phyloP scores from a whole-genome alignment of 2,329 filamentous ascomycete genomes.

The Dendryphion nanum region DNA sequence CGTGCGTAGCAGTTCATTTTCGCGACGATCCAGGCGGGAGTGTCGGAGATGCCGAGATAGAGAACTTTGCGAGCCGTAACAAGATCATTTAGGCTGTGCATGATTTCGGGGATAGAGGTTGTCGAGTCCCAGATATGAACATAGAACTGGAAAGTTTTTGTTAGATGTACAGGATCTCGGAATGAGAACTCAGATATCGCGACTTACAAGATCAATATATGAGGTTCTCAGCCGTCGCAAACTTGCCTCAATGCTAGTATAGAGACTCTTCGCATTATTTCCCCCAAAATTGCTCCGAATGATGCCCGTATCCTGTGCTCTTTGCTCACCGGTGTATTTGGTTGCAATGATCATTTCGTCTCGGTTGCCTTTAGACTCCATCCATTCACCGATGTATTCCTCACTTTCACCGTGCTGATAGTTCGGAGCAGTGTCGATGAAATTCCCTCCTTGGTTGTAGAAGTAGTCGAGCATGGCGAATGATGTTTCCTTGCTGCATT shows the following conservation, averaged over 20 bases:
- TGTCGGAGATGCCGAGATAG: constrained; percentile 45
- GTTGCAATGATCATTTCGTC: constrained; percentile 41
- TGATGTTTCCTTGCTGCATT: constrained; percentile 44
- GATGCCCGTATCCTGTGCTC: constrained; percentile 2
- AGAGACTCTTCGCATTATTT: constrained; percentile 24
- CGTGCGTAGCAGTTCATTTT: constrained; percentile 38
- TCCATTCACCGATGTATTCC: constrained; percentile 43
- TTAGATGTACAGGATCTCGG: neutral
- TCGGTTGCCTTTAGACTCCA: constrained; percentile 33
- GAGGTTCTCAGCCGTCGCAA: constrained; percentile 48
- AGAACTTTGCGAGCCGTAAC: constrained; percentile 43
- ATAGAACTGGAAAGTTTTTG: constrained; percentile 25
- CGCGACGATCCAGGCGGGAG: constrained; percentile 41
- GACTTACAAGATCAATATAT: constrained; percentile 58
- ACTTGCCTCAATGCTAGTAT: constrained; percentile 16
- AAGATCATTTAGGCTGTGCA: constrained; percentile 44
- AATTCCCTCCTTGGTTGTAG: constrained; percentile 51
- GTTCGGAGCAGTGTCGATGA: constrained; percentile 49
- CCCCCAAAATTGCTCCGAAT: constrained; percentile 23
- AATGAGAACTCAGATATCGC: constrained; percentile 36
- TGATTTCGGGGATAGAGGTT: constrained; percentile 44
- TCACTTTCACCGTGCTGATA: constrained; percentile 40
- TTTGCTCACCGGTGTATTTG: constrained; percentile 30
- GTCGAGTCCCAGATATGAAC: constrained; percentile 45
- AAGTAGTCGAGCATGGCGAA: constrained; percentile 51